These are phyloP conservation scores for Zygosaccharomyces rouxii DNA, from an alignment of 805 yeast species.

Conservation along the genomic window DNA sequence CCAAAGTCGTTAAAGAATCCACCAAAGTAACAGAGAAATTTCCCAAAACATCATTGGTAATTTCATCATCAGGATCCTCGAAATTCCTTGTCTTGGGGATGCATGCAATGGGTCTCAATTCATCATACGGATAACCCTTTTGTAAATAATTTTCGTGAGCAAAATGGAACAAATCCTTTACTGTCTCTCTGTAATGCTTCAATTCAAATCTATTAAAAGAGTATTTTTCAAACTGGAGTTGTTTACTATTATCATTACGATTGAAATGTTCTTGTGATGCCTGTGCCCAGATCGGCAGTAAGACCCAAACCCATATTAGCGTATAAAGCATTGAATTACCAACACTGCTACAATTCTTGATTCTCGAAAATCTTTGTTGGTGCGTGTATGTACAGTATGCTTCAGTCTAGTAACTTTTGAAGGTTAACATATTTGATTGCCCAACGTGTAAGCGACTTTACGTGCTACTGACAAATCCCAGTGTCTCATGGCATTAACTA, in stretches of 20 bases:
- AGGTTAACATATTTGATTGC: background rate
- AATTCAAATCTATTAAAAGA: slow-evolving; percentile 34
- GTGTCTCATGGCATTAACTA: background rate
- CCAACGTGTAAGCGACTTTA: background rate
- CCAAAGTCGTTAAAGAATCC: slow-evolving; percentile 75
- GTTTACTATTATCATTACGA: background rate
- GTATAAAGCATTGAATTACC: background rate
- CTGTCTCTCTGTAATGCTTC: slow-evolving; percentile 38
- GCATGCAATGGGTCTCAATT: slow-evolving; percentile 72
- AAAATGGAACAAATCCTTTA: slow-evolving; percentile 59
- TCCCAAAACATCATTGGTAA: slow-evolving; percentile 79
- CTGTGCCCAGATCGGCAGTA: background rate
- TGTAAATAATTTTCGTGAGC: slow-evolving; percentile 69
- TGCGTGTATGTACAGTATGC: background rate
- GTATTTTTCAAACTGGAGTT: slow-evolving; percentile 8
- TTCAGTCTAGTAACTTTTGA: no score
- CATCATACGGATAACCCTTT: slow-evolving; percentile 77
- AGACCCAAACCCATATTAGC: background rate
- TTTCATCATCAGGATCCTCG: slow-evolving; percentile 47
- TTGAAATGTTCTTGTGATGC: background rate
- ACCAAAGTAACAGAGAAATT: slow-evolving; percentile 73
- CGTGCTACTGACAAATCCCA: background rate
- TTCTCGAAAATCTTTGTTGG: background rate
- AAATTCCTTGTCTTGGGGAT: slow-evolving; percentile 61
- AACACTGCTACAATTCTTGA: background rate